Evolutionary conservation across 306 rosid species (phyloP), one percentile per base, ranked within the genome.

Genomic region (Abrus precatorius): DNA sequence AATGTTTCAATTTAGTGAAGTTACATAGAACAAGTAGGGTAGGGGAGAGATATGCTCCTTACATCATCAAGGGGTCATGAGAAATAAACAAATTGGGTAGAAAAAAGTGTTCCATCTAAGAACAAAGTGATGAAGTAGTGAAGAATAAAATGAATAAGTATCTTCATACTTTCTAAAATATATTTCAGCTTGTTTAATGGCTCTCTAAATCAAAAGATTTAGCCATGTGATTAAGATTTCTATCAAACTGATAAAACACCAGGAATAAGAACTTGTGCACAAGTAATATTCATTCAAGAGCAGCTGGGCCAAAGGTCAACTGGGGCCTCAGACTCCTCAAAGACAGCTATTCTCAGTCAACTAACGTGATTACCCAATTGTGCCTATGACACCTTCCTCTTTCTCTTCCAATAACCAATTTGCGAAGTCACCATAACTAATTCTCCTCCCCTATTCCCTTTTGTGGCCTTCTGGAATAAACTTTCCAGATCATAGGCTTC

Each of bases 1-100:
- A 57, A 45, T 20, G 30, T 54, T 56, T 65, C 33, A 41, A 54
- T 40, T 83, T 83, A 28, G 65, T 57, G 27, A 20, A 83, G 44
- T 53, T 9, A 38, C 64, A 64, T 57, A 50, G 27, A 52, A 33
- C 33, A 3, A 14, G 7, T 38, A 13, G n/a, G 43, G 7, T 28
- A 13, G 10, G 43, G 43, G 40, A 3, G 13, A 53, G 60, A 69
- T 28, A 68, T 48, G 65, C 50, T 12, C 62, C 54, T 36, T 43
- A 9, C 77, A 60, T 29, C 57, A 60, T 59, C 72, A 59, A 33
- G 55, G 9, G 53, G 28, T 52, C 38, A 59, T 54, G 74, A 55
- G 77, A 50, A 69, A 68, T 30, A 48, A n/a, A 59, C 43, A 70
- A 71, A 59, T 30, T 38, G 33, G 13, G 49, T 32, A 41, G 41